Base-by-base conservation (phyloP, 208 protist genomes). In the Trypanosoma caninum region DNA sequence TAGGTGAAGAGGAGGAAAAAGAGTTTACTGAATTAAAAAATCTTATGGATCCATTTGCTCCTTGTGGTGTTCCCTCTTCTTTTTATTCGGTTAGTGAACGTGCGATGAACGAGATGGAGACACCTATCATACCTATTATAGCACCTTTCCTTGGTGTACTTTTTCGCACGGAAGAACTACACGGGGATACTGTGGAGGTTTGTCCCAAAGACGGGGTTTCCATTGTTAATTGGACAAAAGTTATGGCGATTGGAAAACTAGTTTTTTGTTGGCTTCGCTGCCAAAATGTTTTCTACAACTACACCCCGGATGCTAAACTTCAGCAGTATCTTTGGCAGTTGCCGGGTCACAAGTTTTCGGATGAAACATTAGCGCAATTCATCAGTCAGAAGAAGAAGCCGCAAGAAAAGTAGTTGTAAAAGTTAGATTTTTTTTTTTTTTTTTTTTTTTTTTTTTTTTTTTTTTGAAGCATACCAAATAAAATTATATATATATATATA, bases 11-110 rank as follows among this genome's bases (percentile, higher is more conserved):
- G 25, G 72, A 78, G 69, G 44, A 65, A 23, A 62, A 59, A 0
- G 74, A 82, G 51, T 40, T 86, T 13, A 67, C 74, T 28, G 71
- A 67, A 25, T 59, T 86, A 46, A 63, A 67, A 58, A 64, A 81
- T 42, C 41, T 83, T 34, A 82, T 91, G 80, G 69, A 87, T 50
- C 84, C 84, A 2, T 91, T 84, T 63, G 80, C 79, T 10, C 74
- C 79, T 1, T 73, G 80, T 62, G 59, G 40, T 4, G 84, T 71
- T 55, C 77, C 79, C 0, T 87, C 79, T n/a, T 84, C 79, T 20
- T 59, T 80, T 50, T 75, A 76, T 52, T 81, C 74, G 6, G 60
- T 84, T 27, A 76, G 67, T 0, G 76, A 67, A 16, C 69, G 74
- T 33, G 73, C 68, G n/a, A 38, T 69, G 5, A 76, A 69, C 1